These are phyloP conservation scores for Arthonia radiata DNA, from an alignment of 495 filamentous ascomycete species.

Conservation along the genomic window DNA sequence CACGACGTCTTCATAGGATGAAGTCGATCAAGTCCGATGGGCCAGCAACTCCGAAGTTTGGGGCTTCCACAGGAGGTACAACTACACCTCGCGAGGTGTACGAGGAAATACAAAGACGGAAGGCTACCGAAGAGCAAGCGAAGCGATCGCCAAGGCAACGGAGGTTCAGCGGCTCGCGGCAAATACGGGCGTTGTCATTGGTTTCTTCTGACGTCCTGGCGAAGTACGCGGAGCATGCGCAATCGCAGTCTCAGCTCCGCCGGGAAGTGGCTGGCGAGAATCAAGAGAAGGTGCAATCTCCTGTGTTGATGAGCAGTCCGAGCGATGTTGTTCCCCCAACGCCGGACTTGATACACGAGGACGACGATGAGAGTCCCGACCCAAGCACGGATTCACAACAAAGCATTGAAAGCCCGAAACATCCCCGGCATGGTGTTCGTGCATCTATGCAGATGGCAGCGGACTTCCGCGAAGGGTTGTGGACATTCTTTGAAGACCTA, in stretches of 20 bases:
- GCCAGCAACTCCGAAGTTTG: conserved; percentile 1
- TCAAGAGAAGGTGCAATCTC: not conserved
- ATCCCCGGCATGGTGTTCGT: conserved; percentile 24
- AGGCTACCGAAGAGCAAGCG: conserved; percentile 22
- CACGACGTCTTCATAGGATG: conserved; percentile 29
- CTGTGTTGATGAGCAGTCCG: not conserved
- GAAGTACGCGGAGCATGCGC: conserved; percentile 7
- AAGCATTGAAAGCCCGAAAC: conserved; percentile 12
- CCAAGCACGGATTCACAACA: conserved; percentile 5
- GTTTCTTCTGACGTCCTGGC: conserved; percentile 66
- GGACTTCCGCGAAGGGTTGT: conserved; percentile 72
- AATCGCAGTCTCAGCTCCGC: not conserved
- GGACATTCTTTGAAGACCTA: conserved; percentile 90
- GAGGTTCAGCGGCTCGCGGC: conserved; percentile 44
- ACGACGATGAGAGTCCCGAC: conserved; percentile 3
- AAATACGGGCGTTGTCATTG: conserved; percentile 60
- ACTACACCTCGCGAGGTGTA: conserved; percentile 14
- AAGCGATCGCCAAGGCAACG: conserved; percentile 23
- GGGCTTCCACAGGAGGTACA: conserved; percentile 7
- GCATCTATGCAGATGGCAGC: conserved; percentile 72
- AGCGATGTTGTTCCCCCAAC: conserved; percentile 4
- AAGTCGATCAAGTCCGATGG: conserved; percentile 21
- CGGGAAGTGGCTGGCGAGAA: not conserved
- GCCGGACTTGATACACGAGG: conserved; percentile 6
- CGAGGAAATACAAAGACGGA: conserved; percentile 34